Percentiles rank a stretch among this genome's conserved stretches.
Evolutionary conservation across 2,329 filamentous ascomycete genomes (phyloP).

Genomic region (Elsinoe necatrix): DNA sequence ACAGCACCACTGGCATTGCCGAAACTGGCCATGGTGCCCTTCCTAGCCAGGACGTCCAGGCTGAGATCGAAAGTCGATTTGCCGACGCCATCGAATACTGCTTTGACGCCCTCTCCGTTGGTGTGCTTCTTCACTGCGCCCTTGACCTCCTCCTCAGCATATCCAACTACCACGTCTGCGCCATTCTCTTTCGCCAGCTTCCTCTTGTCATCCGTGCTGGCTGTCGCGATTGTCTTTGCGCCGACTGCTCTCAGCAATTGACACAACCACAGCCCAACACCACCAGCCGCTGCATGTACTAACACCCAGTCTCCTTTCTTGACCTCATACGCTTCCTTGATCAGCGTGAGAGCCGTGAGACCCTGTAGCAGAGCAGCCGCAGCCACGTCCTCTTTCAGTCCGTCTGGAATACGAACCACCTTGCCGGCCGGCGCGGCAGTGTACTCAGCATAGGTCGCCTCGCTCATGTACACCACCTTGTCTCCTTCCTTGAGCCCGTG

Average conservation of each 20-base stretch:
- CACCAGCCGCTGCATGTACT: constrained; percentile 78
- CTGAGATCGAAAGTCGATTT: constrained; percentile 75
- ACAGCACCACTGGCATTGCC: constrained; percentile 76
- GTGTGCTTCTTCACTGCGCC: constrained; percentile 60
- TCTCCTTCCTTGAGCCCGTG: constrained; percentile 56
- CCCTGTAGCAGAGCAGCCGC: constrained; percentile 70
- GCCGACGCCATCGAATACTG: constrained; percentile 80
- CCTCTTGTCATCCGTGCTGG: constrained; percentile 63
- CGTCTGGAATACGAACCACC: constrained; percentile 56
- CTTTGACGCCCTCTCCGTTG: constrained; percentile 60
- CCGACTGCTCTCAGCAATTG: constrained; percentile 67
- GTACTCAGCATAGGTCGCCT: constrained; percentile 52
- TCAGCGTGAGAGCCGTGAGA: constrained; percentile 70
- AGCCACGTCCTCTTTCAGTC: constrained; percentile 52
- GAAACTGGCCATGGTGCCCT: constrained; percentile 70
- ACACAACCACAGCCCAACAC: constrained; percentile 65
- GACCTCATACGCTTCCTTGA: constrained; percentile 63
- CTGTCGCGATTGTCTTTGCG: constrained; percentile 71
- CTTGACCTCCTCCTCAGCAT: constrained; percentile 51
- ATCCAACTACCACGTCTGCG: constrained; percentile 65
- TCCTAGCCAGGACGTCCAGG: constrained; percentile 63
- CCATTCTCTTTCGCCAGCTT: constrained; percentile 61
- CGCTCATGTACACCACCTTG: constrained; percentile 60
- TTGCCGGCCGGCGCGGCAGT: constrained; percentile 45
- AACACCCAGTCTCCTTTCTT: constrained; percentile 67